Percentiles rank a stretch among this genome's conserved stretches.
These are phyloP conservation scores for Cryptococcus jaspeensis DNA, from an alignment of 1,284 basidiomycete genomes.

Conservation along the genomic window DNA sequence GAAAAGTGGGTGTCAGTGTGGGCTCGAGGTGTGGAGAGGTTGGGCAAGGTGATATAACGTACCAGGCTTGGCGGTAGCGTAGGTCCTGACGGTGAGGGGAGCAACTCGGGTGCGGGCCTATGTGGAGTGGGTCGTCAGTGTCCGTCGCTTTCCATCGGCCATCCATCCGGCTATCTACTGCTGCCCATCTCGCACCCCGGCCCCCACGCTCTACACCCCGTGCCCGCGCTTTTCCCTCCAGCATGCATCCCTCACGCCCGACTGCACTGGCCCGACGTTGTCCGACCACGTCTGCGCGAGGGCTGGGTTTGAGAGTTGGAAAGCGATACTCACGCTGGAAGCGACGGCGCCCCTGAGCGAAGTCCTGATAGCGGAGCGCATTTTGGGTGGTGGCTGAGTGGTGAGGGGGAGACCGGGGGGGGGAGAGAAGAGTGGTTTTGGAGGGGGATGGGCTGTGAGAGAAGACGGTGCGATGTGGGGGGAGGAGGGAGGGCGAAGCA, in stretches of 20 bases:
- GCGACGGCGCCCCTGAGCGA: slow-evolving; percentile 39
- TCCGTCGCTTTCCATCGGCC: too few species aligned
- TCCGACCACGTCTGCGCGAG: neutral
- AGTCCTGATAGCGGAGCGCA: slow-evolving; percentile 80
- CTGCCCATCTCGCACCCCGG: too few species aligned
- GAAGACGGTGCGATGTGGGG: too few species aligned
- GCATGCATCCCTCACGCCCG: neutral
- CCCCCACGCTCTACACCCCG: too few species aligned
- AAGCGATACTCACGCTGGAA: slow-evolving; percentile 27
- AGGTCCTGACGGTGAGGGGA: slow-evolving; percentile 61
- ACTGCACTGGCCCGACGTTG: neutral
- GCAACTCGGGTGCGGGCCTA: slow-evolving; percentile 45
- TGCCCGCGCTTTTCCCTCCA: neutral
- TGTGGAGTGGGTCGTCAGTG: neutral
- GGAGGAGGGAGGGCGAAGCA: too few species aligned
- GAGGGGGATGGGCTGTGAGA: neutral
- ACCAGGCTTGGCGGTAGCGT: slow-evolving; percentile 98
- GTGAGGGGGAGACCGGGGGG: slow-evolving; percentile 14
- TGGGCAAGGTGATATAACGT: slow-evolving; percentile 45
- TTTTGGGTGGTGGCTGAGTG: slow-evolving; percentile 46
- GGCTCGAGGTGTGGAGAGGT: neutral
- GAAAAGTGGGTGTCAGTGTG: slow-evolving; percentile 6
- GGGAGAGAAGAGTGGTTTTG: slow-evolving; percentile 3
- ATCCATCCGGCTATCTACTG: too few species aligned
- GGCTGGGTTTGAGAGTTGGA: neutral